phyloP scores from a whole-genome alignment of 257 asterid genomes.

The Fraxinus americana region DNA sequence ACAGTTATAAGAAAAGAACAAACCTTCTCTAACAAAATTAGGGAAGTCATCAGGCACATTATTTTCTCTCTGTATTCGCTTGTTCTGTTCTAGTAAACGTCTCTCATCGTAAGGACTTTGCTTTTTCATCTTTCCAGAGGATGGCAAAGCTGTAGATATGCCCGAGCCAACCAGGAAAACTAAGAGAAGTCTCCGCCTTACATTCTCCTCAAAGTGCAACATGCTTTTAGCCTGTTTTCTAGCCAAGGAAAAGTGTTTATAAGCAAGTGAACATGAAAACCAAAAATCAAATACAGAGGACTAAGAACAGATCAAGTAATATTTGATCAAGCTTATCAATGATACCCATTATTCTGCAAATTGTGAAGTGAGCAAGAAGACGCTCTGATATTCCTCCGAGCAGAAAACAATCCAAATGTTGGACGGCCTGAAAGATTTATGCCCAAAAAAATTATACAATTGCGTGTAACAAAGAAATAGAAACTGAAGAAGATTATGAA shows the following conservation, averaged over 20 bases:
- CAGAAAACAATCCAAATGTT: constrained; percentile 27
- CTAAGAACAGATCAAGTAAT: not conserved
- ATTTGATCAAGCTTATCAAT: constrained; percentile 24
- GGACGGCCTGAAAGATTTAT: constrained; percentile 30
- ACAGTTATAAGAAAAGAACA: constrained; percentile 18
- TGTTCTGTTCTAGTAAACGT: constrained; percentile 90
- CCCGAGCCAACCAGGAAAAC: constrained; percentile 54
- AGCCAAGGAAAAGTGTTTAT: constrained; percentile 43
- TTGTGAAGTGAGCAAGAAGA: constrained; percentile 38
- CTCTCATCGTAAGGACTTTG: constrained; percentile 82
- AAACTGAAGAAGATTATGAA: not conserved
- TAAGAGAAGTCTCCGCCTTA: constrained; percentile 57
- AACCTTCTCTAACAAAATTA: constrained; percentile 94
- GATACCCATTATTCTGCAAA: constrained; percentile 46
- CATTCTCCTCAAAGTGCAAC: constrained; percentile 44
- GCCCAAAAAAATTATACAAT: constrained; percentile 37
- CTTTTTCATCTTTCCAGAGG: constrained; percentile 75
- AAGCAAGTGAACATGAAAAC: constrained; percentile 25
- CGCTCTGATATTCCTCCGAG: constrained; percentile 28
- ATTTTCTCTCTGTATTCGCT: constrained; percentile 79
- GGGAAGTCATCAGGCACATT: constrained; percentile 88
- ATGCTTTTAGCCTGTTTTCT: constrained; percentile 59
- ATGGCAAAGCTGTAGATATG: constrained; percentile 57
- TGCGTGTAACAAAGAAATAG: constrained; percentile 12
- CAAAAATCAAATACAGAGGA: not conserved